phyloP scores from a whole-genome alignment of 1,284 basidiomycete genomes.

The Ustilago loliicola region DNA sequence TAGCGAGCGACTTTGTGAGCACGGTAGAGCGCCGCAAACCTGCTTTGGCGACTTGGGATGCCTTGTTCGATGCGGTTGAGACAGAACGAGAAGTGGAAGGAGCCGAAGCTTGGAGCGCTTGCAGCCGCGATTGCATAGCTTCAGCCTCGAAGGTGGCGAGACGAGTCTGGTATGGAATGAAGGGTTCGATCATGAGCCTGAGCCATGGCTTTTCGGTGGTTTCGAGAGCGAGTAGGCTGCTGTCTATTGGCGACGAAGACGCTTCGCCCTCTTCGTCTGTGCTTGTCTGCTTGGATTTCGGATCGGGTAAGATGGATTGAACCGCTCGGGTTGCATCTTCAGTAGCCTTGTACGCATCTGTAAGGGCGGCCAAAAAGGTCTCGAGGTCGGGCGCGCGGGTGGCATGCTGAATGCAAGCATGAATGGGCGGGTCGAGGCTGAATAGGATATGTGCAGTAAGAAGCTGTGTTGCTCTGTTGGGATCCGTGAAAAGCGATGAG shows the following conservation, averaged over 20 bases:
- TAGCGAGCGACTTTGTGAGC: conserved; percentile 42
- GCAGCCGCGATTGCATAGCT: conserved; percentile 39
- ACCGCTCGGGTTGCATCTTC: conserved; percentile 33
- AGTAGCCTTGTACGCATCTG: conserved; percentile 35
- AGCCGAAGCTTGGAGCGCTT: conserved; percentile 17
- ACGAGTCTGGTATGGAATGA: conserved; percentile 42
- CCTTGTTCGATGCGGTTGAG: conserved; percentile 20
- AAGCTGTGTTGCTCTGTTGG: conserved; percentile 27
- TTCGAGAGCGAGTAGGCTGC: conserved; percentile 19
- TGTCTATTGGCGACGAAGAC: conserved; percentile 23
- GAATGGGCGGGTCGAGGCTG: conserved; percentile 43
- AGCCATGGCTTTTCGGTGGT: conserved; percentile 35
- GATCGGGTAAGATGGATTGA: conserved; percentile 23
- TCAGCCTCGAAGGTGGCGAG: conserved; percentile 42
- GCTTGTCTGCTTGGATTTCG: conserved; percentile 1
- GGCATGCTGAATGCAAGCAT: conserved; percentile 24
- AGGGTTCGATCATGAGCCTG: conserved; percentile 38
- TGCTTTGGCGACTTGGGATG: conserved; percentile 26
- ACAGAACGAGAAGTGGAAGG: conserved; percentile 5
- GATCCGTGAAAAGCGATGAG: conserved; percentile 37
- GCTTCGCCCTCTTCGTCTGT: conserved; percentile 16
- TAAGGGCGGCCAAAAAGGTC: conserved; percentile 24
- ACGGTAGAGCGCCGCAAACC: conserved; percentile 20
- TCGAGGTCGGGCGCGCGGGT: conserved; percentile 32
- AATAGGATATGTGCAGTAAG: conserved; percentile 30